Percentiles rank a stretch among this genome's conserved stretches.
Conservation (phyloP, 2,329 filamentous ascomycete species). For the Alternaria gansuensis region DNA sequence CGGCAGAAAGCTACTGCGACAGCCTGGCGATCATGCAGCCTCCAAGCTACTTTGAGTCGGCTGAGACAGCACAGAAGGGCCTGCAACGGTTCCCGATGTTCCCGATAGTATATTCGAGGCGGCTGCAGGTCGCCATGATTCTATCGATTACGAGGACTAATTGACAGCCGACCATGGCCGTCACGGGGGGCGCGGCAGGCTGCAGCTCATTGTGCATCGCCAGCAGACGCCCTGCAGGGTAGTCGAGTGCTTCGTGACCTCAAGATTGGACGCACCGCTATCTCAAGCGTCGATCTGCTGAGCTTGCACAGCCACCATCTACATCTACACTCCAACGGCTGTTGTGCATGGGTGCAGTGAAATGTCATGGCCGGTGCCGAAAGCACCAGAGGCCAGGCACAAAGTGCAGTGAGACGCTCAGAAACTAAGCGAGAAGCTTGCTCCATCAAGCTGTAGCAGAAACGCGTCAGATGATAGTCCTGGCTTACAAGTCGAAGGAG, state of each 20-base stretch:
- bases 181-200: constrained; percentile 51
- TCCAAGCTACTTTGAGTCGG: constrained; percentile 32
- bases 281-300: constrained; percentile 38
- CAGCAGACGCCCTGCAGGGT: constrained; percentile 44
- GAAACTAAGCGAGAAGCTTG: constrained; percentile 39
- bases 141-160: constrained; percentile 36
- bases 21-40: constrained; percentile 30
- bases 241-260: constrained; percentile 46
- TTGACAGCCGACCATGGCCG: constrained; percentile 41
- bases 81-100: constrained; percentile 38
- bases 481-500: constrained; percentile 32
- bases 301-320: constrained; percentile 49
- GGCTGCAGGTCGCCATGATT: constrained; percentile 50
- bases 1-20: constrained; percentile 28
- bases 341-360: constrained; percentile 44
- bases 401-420: constrained; percentile 38
- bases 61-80: constrained; percentile 45
- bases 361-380: constrained; percentile 42
- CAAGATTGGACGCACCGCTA: constrained; percentile 35
- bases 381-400: constrained; percentile 26
- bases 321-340: constrained; percentile 49
- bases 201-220: constrained; percentile 47
- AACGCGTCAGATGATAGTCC: constrained; percentile 47
- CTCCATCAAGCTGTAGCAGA: constrained; percentile 35
- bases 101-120: constrained; percentile 42